Conservation (phyloP, 1,139 yeast species). For the Lodderomyces beijingensis region DNA sequence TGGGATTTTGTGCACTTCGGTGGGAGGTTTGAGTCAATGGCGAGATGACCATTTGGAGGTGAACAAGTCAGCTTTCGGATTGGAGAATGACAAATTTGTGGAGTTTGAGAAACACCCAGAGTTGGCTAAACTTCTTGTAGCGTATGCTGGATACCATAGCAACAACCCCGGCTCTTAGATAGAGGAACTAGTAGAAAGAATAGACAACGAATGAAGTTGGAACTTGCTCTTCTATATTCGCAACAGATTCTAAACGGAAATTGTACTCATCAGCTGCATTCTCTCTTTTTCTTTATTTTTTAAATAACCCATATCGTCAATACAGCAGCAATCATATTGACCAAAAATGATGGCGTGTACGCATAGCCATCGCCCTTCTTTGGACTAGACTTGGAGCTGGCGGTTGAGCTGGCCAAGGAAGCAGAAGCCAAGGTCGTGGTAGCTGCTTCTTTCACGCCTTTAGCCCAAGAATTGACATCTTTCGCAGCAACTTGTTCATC, state of each 20-base stretch:
- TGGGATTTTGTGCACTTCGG: too few relatives aligned
- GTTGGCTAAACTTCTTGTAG: slow-evolving; percentile 7
- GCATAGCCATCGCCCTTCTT: slow-evolving; percentile 19
- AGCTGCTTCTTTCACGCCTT: slow-evolving; percentile 12
- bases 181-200: neutral
- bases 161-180: slow-evolving; percentile 2
- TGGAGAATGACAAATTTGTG: slow-evolving; percentile 5
- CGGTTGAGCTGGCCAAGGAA: slow-evolving; percentile 14
- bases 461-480: slow-evolving; percentile 31
- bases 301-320: slow-evolving; percentile 16
- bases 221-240: neutral
- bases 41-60: slow-evolving; percentile 4
- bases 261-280: too few relatives aligned
- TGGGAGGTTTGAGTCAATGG: slow-evolving; percentile 2
- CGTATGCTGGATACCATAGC: too few relatives aligned
- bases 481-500: slow-evolving; percentile 32
- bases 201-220: neutral
- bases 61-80: slow-evolving; percentile 2
- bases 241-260: slow-evolving; percentile 1
- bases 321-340: slow-evolving; percentile 15
- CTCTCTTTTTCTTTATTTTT: neutral
- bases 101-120: slow-evolving; percentile 8
- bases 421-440: slow-evolving; percentile 22
- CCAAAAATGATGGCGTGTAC: slow-evolving; percentile 15
- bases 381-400: slow-evolving; percentile 5